phyloP scores from a whole-genome alignment of 2,329 filamentous ascomycete genomes.

The Fusarium setosum region DNA sequence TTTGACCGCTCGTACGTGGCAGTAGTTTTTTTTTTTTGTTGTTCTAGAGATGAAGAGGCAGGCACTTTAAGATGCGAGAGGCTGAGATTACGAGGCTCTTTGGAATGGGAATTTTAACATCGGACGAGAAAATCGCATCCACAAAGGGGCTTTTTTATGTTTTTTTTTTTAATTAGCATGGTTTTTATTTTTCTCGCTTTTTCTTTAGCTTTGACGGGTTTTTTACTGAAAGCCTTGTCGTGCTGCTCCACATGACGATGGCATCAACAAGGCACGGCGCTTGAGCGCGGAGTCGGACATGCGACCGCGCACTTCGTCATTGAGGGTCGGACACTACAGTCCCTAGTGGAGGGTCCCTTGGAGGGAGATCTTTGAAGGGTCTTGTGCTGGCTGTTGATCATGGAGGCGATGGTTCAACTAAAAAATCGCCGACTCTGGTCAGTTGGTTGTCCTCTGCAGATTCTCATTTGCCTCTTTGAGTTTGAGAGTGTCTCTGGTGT shows the following conservation, averaged over 20 bases:
- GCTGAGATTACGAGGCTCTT: slow-evolving; percentile 16
- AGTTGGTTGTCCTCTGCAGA: not conserved
- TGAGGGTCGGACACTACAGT: not conserved
- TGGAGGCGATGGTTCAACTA: not conserved
- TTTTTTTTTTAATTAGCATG: not conserved
- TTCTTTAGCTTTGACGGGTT: not conserved
- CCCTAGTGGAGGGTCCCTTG: not conserved
- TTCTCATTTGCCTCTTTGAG: slow-evolving; percentile 10
- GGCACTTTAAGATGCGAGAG: too few species aligned
- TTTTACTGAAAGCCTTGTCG: slow-evolving; percentile 3
- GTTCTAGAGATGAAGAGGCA: not conserved
- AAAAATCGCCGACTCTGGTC: not conserved
- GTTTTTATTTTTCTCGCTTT: not conserved
- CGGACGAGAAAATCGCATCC: not conserved
- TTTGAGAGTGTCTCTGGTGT: not conserved
- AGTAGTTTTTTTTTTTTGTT: too few species aligned
- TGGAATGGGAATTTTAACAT: slow-evolving; percentile 10
- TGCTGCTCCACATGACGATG: slow-evolving; percentile 14
- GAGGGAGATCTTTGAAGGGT: slow-evolving; percentile 16
- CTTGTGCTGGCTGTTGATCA: not conserved
- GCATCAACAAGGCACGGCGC: slow-evolving; percentile 5
- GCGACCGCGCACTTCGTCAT: slow-evolving; percentile 28
- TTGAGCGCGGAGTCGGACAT: slow-evolving; percentile 22
- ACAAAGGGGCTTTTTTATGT: not conserved
- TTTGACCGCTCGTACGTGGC: not conserved